phyloP scores from a whole-genome alignment of 345 rosid species.

The Pseudoturritis turrita region DNA sequence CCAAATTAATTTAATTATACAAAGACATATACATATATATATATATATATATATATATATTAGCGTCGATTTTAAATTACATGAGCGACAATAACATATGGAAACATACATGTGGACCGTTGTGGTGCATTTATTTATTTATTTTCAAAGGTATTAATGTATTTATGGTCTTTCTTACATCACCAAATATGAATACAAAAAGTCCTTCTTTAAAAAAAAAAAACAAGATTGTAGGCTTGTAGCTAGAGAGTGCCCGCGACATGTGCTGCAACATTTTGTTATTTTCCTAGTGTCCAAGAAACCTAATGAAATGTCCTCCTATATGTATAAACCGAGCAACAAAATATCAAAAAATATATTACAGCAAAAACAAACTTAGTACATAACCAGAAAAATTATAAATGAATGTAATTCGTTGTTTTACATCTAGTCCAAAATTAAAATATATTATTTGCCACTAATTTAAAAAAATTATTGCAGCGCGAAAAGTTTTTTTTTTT shows the following conservation, averaged over 20 bases:
- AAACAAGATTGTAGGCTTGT: neutral
- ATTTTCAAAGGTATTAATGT: neutral
- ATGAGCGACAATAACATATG: neutral
- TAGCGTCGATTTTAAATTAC: neutral
- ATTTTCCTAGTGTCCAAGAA: slow-evolving; percentile 18
- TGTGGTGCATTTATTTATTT: neutral
- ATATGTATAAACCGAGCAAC: neutral
- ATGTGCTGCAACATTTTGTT: slow-evolving; percentile 32
- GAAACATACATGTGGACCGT: neutral
- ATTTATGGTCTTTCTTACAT: neutral
- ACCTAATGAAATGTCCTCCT: neutral
- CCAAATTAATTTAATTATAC: no score
- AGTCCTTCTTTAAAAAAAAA: neutral
- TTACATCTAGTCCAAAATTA: no score
- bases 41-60: neutral
- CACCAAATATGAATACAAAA: neutral
- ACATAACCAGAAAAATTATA: neutral
- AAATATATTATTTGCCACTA: no score
- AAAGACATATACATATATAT: no score
- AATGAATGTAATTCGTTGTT: no score
- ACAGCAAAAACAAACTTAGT: neutral
- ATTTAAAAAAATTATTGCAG: no score
- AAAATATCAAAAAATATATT: neutral
- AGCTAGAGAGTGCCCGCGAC: slow-evolving; percentile 23
- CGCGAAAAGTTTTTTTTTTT: no score